phyloP scores from a whole-genome alignment of 1,284 basidiomycete genomes.

The Leccinum subrobustum region DNA sequence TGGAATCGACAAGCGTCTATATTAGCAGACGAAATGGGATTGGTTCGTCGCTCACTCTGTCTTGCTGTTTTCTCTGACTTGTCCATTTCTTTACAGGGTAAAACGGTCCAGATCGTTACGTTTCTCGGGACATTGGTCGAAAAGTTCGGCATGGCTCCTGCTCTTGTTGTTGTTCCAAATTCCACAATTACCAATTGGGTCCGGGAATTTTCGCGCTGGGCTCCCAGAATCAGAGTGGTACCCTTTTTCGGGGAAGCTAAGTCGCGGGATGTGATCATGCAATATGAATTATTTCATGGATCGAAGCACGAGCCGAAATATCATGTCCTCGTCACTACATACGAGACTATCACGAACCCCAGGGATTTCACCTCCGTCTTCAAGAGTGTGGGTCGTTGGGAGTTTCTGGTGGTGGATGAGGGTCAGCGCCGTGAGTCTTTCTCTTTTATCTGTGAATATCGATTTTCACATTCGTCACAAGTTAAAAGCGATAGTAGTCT shows the following conservation, averaged over 20 bases:
- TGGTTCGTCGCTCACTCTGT: conserved; percentile 46
- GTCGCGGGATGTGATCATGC: conserved; percentile 77
- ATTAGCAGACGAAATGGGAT: conserved; percentile 97
- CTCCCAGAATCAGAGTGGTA: conserved; percentile 76
- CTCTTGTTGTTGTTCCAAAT: conserved; percentile 91
- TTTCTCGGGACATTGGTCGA: conserved; percentile 80
- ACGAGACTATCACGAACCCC: conserved; percentile 70
- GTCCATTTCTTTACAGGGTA: conserved; percentile 53
- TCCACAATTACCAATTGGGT: conserved; percentile 89
- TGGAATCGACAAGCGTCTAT: conserved; percentile 87
- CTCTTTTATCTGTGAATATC: not conserved
- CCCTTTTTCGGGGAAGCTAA: conserved; percentile 81
- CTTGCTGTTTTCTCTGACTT: conserved; percentile 8
- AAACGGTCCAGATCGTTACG: conserved; percentile 90
- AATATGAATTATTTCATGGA: conserved; percentile 79
- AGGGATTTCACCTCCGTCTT: conserved; percentile 76
- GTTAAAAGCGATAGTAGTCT: conserved; percentile 82
- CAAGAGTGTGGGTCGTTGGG: conserved; percentile 85
- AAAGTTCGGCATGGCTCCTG: conserved; percentile 66
- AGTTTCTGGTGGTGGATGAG: conserved; percentile 89
- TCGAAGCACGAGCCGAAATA: conserved; percentile 58
- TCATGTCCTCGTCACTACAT: conserved; percentile 89
- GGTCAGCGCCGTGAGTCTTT: conserved; percentile 78
- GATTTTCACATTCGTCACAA: conserved; percentile 31
- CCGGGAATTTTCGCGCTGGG: conserved; percentile 91